Percentiles rank a stretch among this genome's conserved stretches.
phyloP scores from a whole-genome alignment of 139 green algal genomes.

The Mesostigma viride region DNA sequence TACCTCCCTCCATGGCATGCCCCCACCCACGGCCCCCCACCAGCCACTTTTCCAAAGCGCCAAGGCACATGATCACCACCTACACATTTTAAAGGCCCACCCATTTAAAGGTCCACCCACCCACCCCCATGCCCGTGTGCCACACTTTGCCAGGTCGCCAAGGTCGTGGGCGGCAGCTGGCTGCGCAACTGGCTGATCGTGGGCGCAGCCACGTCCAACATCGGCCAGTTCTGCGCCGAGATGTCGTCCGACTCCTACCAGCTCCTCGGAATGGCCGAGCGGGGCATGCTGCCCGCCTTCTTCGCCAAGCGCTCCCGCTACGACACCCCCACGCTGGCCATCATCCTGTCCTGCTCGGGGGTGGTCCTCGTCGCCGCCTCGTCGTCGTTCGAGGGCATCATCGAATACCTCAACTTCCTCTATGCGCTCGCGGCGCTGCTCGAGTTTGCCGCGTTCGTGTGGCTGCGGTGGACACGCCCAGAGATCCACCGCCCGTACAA shows the following conservation, averaged over 20 bases:
- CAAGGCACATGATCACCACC: too few relatives aligned
- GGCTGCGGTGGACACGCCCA: constrained; percentile 43
- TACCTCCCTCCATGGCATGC: too few relatives aligned
- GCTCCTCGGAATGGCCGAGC: constrained; percentile 86
- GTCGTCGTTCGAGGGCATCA: constrained; percentile 47
- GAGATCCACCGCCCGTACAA: constrained; percentile 25
- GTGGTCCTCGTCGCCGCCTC: constrained; percentile 40
- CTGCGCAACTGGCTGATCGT: constrained; percentile 71
- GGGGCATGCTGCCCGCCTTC: constrained; percentile 77
- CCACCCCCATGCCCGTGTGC: too few relatives aligned
- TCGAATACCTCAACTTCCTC: constrained; percentile 85
- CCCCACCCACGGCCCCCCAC: too few relatives aligned
- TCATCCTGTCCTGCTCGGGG: constrained; percentile 64
- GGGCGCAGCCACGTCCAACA: constrained; percentile 71
- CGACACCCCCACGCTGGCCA: constrained; percentile 75
- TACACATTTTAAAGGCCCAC: too few relatives aligned
- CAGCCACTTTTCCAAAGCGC: too few relatives aligned
- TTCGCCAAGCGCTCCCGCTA: constrained; percentile 48
- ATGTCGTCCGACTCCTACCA: constrained; percentile 88
- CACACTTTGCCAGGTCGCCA: constrained; percentile 16
- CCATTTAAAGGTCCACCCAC: too few relatives aligned
- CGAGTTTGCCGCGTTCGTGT: constrained; percentile 87
- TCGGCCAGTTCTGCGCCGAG: constrained; percentile 91
- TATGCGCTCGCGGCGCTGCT: constrained; percentile 91
- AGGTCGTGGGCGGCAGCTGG: constrained; percentile 67